These are phyloP conservation scores for Lipomyces anomalus DNA, from an alignment of 805 yeast species.

Conservation along the genomic window DNA sequence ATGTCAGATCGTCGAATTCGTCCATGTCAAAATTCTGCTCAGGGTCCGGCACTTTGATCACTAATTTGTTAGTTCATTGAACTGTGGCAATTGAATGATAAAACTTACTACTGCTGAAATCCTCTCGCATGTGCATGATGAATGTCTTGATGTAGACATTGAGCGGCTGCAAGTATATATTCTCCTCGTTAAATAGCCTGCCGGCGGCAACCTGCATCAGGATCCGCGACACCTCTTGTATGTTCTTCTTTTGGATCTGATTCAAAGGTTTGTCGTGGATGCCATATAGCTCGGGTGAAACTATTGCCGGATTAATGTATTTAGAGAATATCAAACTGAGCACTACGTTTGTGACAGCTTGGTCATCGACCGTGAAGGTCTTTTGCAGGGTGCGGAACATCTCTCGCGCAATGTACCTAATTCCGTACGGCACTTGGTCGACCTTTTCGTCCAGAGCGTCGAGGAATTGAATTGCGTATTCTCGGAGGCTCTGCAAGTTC, in stretches of 20 bases:
- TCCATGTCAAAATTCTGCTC: constrained; percentile 57
- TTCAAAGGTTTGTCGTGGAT: constrained; percentile 37
- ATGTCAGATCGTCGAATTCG: constrained; percentile 63
- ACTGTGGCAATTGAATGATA: not conserved
- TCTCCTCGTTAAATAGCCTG: constrained; percentile 56
- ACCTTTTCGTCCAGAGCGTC: constrained; percentile 44
- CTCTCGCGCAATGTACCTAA: constrained; percentile 51
- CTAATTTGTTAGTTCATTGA: constrained; percentile 1
- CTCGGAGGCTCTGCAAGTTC: constrained; percentile 72
- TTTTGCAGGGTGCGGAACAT: constrained; percentile 31
- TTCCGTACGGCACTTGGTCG: constrained; percentile 45
- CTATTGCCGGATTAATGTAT: constrained; percentile 35
- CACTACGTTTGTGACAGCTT: constrained; percentile 57
- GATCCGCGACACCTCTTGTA: constrained; percentile 52
- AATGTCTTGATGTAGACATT: constrained; percentile 62
- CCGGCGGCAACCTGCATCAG: constrained; percentile 61
- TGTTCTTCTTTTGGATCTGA: constrained; percentile 41
- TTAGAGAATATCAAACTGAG: no score
- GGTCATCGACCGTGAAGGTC: constrained; percentile 51
- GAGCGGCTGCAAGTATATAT: constrained; percentile 70
- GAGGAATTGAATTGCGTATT: constrained; percentile 56
- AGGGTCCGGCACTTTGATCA: constrained; percentile 51
- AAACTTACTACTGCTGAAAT: constrained; percentile 36
- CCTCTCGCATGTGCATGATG: constrained; percentile 41
- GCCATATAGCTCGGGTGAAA: constrained; percentile 45